Base-by-base conservation (phyloP, 345 rosid genomes). In the Populus ilicifolia region DNA sequence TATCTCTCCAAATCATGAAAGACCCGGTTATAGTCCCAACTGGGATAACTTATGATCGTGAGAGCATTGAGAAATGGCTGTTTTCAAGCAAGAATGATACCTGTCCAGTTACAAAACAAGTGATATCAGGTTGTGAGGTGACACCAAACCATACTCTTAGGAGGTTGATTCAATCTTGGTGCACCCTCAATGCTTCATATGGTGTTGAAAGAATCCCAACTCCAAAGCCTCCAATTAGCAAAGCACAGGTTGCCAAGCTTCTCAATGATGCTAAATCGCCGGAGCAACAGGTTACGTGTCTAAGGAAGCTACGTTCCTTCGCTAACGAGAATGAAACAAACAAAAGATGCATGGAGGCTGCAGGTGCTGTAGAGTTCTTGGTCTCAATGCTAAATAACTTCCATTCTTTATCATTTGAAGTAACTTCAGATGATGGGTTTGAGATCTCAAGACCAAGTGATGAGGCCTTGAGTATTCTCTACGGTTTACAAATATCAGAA, bases 121-220 rank as follows among this genome's bases (percentile, higher is more conserved):
- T 75, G 68, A 75, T 95, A 2, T 67, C 82, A 8, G 87, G 84
- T 50, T 73, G 81, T 27, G 98, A 94, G 7, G 83, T 93, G 18
- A 94, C 97, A 0, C 98, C 98, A 2, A 94, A 94, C 83, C 92
- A 91, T 78, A 94, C 95, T 56, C 88, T 94, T 33, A 92, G 95
- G 9, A 89, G 99, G 16, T 81, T 95, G 54, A 89, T 95, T 71
- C 99, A 95, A 79, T 89, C 98, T 20, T 95, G 99, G 99, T 95
- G 99, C 78, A 90, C 88, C 10, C 76, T 95, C 64, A 91, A 95
- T 48, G 97, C 97, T 35, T 89, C 94, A 1, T 68, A 86, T 43
- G 99, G 99, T 17, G 67, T 95, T 14, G 93, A 95, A 80, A 86
- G 96, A 71, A 89, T 95, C 72, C 98, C 99, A 0, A 95, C 99